These are phyloP conservation scores for Neurospora sp. DNA, from an alignment of 495 filamentous ascomycete species.

Conservation along the genomic window DNA sequence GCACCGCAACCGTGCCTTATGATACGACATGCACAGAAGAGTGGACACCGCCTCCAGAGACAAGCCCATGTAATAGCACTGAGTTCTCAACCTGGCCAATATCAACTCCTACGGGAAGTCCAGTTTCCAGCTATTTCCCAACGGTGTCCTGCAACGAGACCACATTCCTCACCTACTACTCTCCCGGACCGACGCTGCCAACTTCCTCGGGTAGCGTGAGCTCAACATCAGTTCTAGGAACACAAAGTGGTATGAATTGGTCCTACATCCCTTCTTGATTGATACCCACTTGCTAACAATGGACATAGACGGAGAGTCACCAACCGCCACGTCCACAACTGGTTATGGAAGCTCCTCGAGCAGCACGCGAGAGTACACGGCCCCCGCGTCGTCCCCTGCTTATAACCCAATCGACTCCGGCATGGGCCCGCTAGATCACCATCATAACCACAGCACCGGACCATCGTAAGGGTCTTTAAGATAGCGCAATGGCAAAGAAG, in stretches of 20 bases:
- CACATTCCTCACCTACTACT: constrained; percentile 3
- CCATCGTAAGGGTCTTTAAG: not conserved
- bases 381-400: not conserved
- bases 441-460: constrained; percentile 9
- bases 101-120: not conserved
- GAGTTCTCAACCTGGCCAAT: not conserved
- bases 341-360: not conserved
- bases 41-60: constrained; percentile 1
- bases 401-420: constrained; percentile 15
- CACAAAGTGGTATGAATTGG: not conserved
- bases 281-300: not conserved
- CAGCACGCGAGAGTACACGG: not conserved
- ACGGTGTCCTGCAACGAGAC: constrained; percentile 13
- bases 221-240: constrained; percentile 1
- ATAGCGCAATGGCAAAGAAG: not conserved
- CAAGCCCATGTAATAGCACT: constrained; percentile 6
- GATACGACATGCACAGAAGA: constrained; percentile 12
- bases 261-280: not conserved
- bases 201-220: constrained; percentile 1
- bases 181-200: not conserved
- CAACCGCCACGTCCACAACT: not conserved
- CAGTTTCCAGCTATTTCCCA: constrained; percentile 1
- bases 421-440: constrained; percentile 15
- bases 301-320: not conserved
- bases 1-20: constrained; percentile 4